Evolutionary conservation across 2,329 filamentous ascomycete genomes (phyloP).

Genomic region (Claviceps paspali): DNA sequence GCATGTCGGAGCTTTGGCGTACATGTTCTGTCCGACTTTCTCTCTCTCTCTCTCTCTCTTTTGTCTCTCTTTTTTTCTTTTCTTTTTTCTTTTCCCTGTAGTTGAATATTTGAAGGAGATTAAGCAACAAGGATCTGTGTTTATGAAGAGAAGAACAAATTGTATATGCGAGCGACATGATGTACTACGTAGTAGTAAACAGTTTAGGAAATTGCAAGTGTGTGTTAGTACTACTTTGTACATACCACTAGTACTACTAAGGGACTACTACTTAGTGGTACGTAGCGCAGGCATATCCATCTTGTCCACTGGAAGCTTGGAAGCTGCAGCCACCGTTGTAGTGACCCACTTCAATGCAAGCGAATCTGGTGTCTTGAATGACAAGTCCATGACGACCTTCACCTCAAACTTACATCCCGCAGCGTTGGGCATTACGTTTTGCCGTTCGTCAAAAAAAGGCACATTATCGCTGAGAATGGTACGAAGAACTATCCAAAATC

Average conservation of each 20-base stretch:
- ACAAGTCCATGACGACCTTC: constrained; percentile 1
- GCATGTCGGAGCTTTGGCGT: neutral
- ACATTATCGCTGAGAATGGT: constrained; percentile 1
- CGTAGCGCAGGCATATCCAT: too few species aligned
- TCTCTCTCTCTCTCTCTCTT: too few species aligned
- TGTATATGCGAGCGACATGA: too few species aligned
- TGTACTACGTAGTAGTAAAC: too few species aligned
- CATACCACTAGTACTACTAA: too few species aligned
- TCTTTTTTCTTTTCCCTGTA: too few species aligned
- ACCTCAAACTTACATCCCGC: neutral
- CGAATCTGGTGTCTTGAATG: neutral
- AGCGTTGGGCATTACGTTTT: neutral
- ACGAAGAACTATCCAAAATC: neutral
- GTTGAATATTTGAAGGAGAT: too few species aligned
- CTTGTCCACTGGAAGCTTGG: too few species aligned
- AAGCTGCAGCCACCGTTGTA: neutral
- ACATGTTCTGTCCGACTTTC: neutral
- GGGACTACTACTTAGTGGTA: too few species aligned
- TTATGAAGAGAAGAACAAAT: too few species aligned
- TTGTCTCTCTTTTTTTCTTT: too few species aligned
- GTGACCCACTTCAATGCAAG: neutral
- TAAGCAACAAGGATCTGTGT: neutral
- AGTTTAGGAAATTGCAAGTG: neutral
- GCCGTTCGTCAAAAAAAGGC: neutral
- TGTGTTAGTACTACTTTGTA: neutral